Evolutionary conservation across 352 stramenopile species (phyloP).

Genomic region (Pythium apleroticum): DNA sequence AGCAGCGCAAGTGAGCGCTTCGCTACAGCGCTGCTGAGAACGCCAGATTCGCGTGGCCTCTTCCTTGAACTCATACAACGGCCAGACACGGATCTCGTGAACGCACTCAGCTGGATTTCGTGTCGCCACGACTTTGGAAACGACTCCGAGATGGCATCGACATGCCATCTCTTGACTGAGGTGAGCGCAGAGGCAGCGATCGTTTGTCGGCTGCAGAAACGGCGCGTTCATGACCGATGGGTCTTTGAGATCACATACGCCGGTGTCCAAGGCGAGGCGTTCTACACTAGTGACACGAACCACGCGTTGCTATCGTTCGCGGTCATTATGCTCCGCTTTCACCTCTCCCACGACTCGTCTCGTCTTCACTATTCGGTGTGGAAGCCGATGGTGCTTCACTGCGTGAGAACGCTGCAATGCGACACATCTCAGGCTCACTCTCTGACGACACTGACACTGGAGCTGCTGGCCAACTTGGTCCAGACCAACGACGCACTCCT

Average conservation of each 20-base stretch:
- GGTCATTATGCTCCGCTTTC: neutral
- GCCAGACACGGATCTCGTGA: neutral
- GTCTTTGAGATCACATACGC: neutral
- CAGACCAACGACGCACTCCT: constrained; percentile 3
- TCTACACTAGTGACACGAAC: neutral
- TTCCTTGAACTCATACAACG: neutral
- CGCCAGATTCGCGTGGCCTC: neutral
- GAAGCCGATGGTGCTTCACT: constrained; percentile 13
- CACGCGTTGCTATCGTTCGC: neutral
- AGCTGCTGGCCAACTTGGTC: constrained; percentile 11
- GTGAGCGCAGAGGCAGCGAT: neutral
- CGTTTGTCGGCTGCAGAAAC: neutral
- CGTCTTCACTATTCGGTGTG: neutral
- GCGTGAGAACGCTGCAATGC: neutral
- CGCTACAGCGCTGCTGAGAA: neutral
- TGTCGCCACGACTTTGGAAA: neutral
- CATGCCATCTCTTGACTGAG: neutral
- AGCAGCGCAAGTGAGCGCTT: neutral
- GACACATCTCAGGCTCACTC: neutral
- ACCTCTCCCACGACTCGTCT: neutral
- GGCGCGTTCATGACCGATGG: neutral
- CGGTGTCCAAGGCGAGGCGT: neutral
- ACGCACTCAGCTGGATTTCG: neutral
- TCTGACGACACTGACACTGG: neutral
- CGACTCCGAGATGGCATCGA: neutral